Percentiles rank a stretch among this genome's conserved stretches.
These are phyloP conservation scores for Lithocarpus polystachyus DNA, from an alignment of 306 rosid species.

Conservation along the genomic window DNA sequence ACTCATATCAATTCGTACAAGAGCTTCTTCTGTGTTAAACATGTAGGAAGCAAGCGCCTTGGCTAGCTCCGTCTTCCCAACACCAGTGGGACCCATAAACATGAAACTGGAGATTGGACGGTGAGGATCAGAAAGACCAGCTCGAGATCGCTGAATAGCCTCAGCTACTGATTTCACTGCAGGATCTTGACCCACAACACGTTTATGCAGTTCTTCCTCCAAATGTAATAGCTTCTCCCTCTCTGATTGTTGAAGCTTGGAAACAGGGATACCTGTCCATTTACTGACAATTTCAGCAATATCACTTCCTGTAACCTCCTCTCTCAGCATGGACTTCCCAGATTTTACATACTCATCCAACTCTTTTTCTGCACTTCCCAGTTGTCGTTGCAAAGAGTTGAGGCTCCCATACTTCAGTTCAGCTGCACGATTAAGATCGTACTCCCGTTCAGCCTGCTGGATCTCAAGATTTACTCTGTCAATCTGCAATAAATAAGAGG, in stretches of 20 bases:
- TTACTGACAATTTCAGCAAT: slow-evolving; percentile 97
- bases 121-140: slow-evolving; percentile 96
- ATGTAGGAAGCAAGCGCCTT: slow-evolving; percentile 91
- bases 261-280: slow-evolving; percentile 98
- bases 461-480: slow-evolving; percentile 95
- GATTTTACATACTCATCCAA: slow-evolving; percentile 81
- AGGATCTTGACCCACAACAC: slow-evolving; percentile 97
- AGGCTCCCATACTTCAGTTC: slow-evolving; percentile 94
- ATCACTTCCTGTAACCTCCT: slow-evolving; percentile 84
- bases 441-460: slow-evolving; percentile 95
- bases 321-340: slow-evolving; percentile 97
- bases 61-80: slow-evolving; percentile 95
- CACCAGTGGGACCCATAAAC: slow-evolving; percentile 99
- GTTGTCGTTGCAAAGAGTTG: slow-evolving; percentile 87
- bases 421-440: slow-evolving; percentile 96
- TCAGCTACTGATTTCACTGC: slow-evolving; percentile 91
- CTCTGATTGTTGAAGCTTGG: slow-evolving; percentile 93
- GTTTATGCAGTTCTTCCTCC: slow-evolving; percentile 94
- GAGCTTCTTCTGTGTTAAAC: slow-evolving; percentile 97
- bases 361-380: slow-evolving; percentile 75
- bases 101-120: slow-evolving; percentile 98
- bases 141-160: slow-evolving; percentile 94
- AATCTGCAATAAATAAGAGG: slow-evolving; percentile 49
- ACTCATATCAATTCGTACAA: slow-evolving; percentile 95
- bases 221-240: slow-evolving; percentile 79